These are phyloP conservation scores for Pulveroboletus ravenelii DNA, from an alignment of 768 basidiomycete genomes.

Conservation along the genomic window DNA sequence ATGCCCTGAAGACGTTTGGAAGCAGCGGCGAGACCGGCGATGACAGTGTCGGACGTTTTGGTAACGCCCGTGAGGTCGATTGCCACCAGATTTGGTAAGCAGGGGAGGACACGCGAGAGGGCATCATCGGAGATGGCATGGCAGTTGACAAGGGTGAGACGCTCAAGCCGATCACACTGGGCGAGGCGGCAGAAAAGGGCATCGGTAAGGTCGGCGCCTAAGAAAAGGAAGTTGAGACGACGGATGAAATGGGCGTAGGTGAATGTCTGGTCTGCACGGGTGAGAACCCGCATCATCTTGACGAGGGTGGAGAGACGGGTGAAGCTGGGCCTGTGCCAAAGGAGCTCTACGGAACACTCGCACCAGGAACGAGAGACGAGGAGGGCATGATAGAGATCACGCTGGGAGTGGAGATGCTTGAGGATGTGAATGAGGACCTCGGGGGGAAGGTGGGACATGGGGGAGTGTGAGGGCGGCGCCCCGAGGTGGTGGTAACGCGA, in stretches of 20 bases:
- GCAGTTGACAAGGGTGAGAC: slow-evolving; percentile 84
- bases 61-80: slow-evolving; percentile 77
- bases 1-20: slow-evolving; percentile 85
- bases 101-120: slow-evolving; percentile 60
- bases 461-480: slow-evolving; percentile 37
- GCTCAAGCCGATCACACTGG: slow-evolving; percentile 77
- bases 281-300: slow-evolving; percentile 73
- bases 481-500: slow-evolving; percentile 32
- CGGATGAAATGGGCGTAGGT: slow-evolving; percentile 85
- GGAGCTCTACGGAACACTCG: slow-evolving; percentile 89
- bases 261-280: slow-evolving; percentile 66
- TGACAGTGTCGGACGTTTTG: slow-evolving; percentile 64
- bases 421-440: slow-evolving; percentile 93
- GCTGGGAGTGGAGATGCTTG: slow-evolving; percentile 68
- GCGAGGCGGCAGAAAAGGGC: slow-evolving; percentile 67
- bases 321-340: slow-evolving; percentile 90
- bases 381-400: slow-evolving; percentile 70
- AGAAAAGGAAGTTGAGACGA: slow-evolving; percentile 80
- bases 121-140: slow-evolving; percentile 58
- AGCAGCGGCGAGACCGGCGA: slow-evolving; percentile 63
- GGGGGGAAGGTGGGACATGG: slow-evolving; percentile 71
- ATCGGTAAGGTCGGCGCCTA: slow-evolving; percentile 68
- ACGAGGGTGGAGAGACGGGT: slow-evolving; percentile 63
- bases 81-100: slow-evolving; percentile 74
- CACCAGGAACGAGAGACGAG: slow-evolving; percentile 91